Evolutionary conservation across 2,329 filamentous ascomycete species (phyloP), one percentile per base, ranked within the genome.

Genomic region (Harringtonia lauricola): DNA sequence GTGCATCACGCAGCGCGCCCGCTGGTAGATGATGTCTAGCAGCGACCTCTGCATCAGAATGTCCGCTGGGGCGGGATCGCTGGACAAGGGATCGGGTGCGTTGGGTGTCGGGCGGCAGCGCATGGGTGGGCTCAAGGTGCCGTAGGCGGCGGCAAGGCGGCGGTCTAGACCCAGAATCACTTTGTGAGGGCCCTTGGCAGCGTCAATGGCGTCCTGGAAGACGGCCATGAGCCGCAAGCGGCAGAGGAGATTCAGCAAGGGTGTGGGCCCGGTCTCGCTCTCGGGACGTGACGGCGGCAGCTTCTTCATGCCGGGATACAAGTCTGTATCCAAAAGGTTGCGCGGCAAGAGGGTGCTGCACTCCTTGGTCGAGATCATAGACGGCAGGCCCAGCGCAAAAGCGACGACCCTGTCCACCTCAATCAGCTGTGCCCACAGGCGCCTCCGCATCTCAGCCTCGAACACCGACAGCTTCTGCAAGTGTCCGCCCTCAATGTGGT

Each of bases 341-440:
- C 60, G 56, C 6, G 70, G 70, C 24, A 63, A 56, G 8, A 57
- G 59, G 2, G 64, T 66, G 50, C 72, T 70, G 53, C 62, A 68
- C 36, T 68, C 62, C 12, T 64, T 62, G 19, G 68, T 60, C 43
- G 68, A 61, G 39, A 73, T 61, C 43, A 68, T 66, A n/a, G 66
- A 59, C 2, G 72, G 70, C 53, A 74, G 64, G 9, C 71, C 70
- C n/a, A 71, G 64, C 54, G 74, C 69, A 47, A 69, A 71, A 1
- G 69, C 70, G 37, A 71, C 65, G 3, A 72, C 49, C 5, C 68
- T 55, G 50, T 75, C 71, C 17, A 66, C 59, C 48, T 70, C 65
- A 15, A 66, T 60, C 49, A 66, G 61, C 41, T 70, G 64, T 2
- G 43, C 37, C 68, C 71, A 75, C 3, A 64, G 57, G n/a, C 71